Base-by-base conservation (phyloP, 2,329 filamentous ascomycete genomes). In the Alternaria infectoria region DNA sequence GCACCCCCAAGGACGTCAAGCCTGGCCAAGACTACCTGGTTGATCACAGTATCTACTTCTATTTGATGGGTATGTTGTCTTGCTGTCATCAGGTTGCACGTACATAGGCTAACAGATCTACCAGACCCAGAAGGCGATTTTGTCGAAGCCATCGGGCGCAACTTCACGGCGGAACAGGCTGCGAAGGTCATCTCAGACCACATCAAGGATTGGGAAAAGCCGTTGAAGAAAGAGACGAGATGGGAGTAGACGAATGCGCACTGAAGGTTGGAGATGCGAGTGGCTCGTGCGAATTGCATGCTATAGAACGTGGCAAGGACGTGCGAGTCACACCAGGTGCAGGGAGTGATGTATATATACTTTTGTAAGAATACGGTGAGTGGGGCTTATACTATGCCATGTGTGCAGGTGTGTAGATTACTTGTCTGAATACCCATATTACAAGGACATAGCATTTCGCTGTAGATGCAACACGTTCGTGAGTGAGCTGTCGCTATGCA, bases 31-130 rank as follows among this genome's bases (percentile, higher is more conserved):
- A 99, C 81, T 99, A 99, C 79, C 82, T 99, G 73, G 96, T 99
- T 12, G 96, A 99, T 80, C 96, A 99, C 83, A 97, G 93, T 81
- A 99, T 99, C 72, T 99, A 99, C 85, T 99, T 99, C 76, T 99
- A 99, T 81, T 83, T 99, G 71, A 99, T 99, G 96, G 88, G 87
- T 89, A 79, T 80, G 86, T 82, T 28, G 5, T 21, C 21, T 40
- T 8, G 13, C 15, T 12, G 32, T n/a, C 10, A 23, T 4, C 45
- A 3, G 1, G 13, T 10, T 28, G 21, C 3, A 12, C 1, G 13
- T 2, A 2, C 23, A 9, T 28, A 25, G 19, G 50, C 74, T 79
- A 62, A 79, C 71, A 47, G 26, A n/a, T 58, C n/a, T 6, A 51
- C 58, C 56, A 89, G 96, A 98, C 79, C 96, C 96, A 0, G 94